Base-by-base conservation (phyloP, 1,284 basidiomycete species). In the Tilletia walkeri region DNA sequence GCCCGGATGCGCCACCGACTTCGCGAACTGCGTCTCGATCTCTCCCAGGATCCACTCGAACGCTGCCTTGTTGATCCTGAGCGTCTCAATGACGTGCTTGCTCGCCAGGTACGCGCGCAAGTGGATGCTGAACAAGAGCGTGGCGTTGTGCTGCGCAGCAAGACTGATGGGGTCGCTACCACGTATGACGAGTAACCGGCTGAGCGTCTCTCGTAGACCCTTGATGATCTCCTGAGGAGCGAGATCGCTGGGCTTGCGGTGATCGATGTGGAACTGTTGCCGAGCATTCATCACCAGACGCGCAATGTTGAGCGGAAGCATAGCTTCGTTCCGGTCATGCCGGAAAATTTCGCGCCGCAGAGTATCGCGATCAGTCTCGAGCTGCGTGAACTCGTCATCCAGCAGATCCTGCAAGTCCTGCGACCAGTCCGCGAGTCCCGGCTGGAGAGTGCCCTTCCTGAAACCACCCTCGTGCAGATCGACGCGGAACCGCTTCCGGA, bases 41-140 rank as follows among this genome's bases (percentile, higher is more conserved):
- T 99, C 96, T 77, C 95, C 96, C 70, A 98, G 82, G 2, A 98
- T 92, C 95, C 95, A 99, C 80, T 97, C 94, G 84, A 96, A 99
- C 1, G 95, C 95, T 83, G 95, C 79, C 59, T 76, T 73, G 72
- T 82, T 80, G 71, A 83, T 73, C 70, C 79, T 75, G 48, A 82
- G 80, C 50, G 75, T 74, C 72, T 83, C 82, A 70, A 83, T 82
- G 61, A 79, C 78, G 75, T 82, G 76, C 74, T 81, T 80, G 18
- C 76, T 73, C 70, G 79, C 78, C n/a, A 83, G 73, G 73, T 78
- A 82, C 1, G 82, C 78, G 16, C 82, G 80, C 63, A 83, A 47
- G 69, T 82, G 81, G 87, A 97, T 96, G 73, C 90, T 89, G 89
- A 99, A 99, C 18, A 92, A 89, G 61, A 97, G 85, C 0, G 94